phyloP scores from a whole-genome alignment of 768 basidiomycete species.

The Hygrophoropsis aurantiaca region DNA sequence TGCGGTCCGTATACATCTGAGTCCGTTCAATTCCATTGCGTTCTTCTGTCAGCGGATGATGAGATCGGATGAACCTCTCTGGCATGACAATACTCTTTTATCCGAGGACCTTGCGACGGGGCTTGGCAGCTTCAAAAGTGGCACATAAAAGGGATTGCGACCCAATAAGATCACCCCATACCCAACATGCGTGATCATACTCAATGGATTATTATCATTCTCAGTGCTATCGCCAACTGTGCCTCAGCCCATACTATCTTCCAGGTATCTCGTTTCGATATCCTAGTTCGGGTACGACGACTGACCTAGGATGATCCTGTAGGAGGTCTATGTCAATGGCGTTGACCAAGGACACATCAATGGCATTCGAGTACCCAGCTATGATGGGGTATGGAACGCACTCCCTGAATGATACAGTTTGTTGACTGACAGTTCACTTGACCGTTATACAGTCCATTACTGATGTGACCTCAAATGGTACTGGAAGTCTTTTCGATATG shows the following conservation, averaged over 20 bases:
- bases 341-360: slow-evolving; percentile 45
- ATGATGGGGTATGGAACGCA: slow-evolving; percentile 35
- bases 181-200: too few species aligned
- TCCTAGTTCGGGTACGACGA: slow-evolving; percentile 8
- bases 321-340: slow-evolving; percentile 54
- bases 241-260: slow-evolving; percentile 53
- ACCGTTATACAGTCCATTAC: slow-evolving; percentile 44
- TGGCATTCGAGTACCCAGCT: slow-evolving; percentile 47
- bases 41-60: too few species aligned
- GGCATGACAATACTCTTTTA: too few species aligned
- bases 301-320: slow-evolving; percentile 2
- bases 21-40: too few species aligned
- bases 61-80: too few species aligned
- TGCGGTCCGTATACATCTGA: too few species aligned
- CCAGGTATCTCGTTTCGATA: slow-evolving; percentile 33
- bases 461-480: slow-evolving; percentile 53
- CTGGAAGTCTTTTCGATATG: slow-evolving; percentile 6
- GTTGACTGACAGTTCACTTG: not conserved
- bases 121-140: too few species aligned
- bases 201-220: too few species aligned
- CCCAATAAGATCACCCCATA: too few species aligned
- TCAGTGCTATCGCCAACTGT: slow-evolving; percentile 22
- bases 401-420: not conserved
- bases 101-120: too few species aligned
- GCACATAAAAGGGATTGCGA: too few species aligned